Conservation (phyloP, 495 filamentous ascomycete genomes). For the Talaromyces borbonicus region DNA sequence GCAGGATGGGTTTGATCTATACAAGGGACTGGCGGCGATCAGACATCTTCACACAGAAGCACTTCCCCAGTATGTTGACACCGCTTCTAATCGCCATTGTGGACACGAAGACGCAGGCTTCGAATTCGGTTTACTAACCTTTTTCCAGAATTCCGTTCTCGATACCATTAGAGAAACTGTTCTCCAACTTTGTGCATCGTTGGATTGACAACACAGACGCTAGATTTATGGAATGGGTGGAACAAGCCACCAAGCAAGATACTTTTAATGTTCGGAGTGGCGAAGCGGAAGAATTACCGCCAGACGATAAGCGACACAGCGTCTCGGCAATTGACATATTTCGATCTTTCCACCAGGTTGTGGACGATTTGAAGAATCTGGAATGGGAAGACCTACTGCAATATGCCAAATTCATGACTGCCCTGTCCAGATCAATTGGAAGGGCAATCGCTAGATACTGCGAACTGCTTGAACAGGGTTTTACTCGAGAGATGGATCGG, state of each 20-base stretch:
- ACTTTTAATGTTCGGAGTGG: slow-evolving; percentile 60
- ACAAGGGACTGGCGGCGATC: slow-evolving; percentile 76
- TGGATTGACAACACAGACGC: slow-evolving; percentile 78
- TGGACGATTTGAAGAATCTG: slow-evolving; percentile 75
- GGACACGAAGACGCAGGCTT: neutral
- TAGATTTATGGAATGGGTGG: slow-evolving; percentile 76
- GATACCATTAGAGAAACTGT: slow-evolving; percentile 73
- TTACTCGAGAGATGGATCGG: slow-evolving; percentile 87
- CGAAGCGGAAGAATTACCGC: slow-evolving; percentile 46
- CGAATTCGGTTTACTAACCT: neutral
- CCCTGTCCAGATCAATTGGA: slow-evolving; percentile 79
- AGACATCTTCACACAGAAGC: slow-evolving; percentile 64
- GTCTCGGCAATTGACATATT: slow-evolving; percentile 91
- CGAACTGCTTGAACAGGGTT: slow-evolving; percentile 78
- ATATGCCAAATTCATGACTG: slow-evolving; percentile 94
- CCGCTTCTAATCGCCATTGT: slow-evolving; percentile 7
- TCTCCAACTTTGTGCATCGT: slow-evolving; percentile 89
- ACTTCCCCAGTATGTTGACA: slow-evolving; percentile 46
- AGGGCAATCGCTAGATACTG: slow-evolving; percentile 81
- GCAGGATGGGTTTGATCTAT: slow-evolving; percentile 89
- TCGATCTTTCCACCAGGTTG: slow-evolving; percentile 79
- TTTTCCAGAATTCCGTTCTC: slow-evolving; percentile 49
- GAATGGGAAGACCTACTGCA: slow-evolving; percentile 91
- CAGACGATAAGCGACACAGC: slow-evolving; percentile 83
- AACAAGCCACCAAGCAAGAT: slow-evolving; percentile 83